phyloP scores from a whole-genome alignment of 2,329 filamentous ascomycete species.

The Ophiostoma piceae region DNA sequence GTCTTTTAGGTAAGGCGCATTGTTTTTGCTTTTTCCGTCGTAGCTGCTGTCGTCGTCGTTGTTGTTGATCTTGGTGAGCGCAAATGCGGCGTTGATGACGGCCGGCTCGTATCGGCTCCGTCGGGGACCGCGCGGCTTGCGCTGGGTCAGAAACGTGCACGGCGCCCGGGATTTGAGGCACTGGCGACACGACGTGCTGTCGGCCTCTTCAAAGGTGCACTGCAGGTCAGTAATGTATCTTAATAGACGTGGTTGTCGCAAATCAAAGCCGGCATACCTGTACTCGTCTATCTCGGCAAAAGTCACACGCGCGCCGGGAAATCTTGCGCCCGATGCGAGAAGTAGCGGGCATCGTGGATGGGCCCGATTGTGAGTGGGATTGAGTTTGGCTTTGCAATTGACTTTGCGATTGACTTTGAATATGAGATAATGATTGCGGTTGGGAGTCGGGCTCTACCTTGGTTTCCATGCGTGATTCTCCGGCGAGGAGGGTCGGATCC shows the following conservation, averaged over 20 bases:
- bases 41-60: not conserved
- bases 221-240: slow-evolving; percentile 16
- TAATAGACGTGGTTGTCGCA: not conserved
- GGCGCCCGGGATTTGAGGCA: slow-evolving; percentile 26
- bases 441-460: not conserved
- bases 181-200: slow-evolving; percentile 23
- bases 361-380: not conserved
- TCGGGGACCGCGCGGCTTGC: slow-evolving; percentile 28
- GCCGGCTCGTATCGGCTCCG: slow-evolving; percentile 25
- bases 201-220: slow-evolving; percentile 24
- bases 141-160: slow-evolving; percentile 29
- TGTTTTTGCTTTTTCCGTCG: not conserved
- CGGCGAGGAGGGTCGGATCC: not conserved
- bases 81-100: slow-evolving; percentile 8
- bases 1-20: not conserved
- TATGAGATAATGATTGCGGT: not conserved
- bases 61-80: slow-evolving; percentile 16
- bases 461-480: not conserved
- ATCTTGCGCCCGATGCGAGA: slow-evolving; percentile 25
- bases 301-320: slow-evolving; percentile 28
- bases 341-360: slow-evolving; percentile 12
- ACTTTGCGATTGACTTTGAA: not conserved
- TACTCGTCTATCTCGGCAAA: slow-evolving; percentile 27
- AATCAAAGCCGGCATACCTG: slow-evolving; percentile 13
- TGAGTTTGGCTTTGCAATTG: not conserved